A percentile compares a stretch with the other conserved stretches of the same genome.
These are phyloP conservation scores for Capsicum rhomboideum DNA, from an alignment of 257 asterid genomes.

Conservation along the genomic window DNA sequence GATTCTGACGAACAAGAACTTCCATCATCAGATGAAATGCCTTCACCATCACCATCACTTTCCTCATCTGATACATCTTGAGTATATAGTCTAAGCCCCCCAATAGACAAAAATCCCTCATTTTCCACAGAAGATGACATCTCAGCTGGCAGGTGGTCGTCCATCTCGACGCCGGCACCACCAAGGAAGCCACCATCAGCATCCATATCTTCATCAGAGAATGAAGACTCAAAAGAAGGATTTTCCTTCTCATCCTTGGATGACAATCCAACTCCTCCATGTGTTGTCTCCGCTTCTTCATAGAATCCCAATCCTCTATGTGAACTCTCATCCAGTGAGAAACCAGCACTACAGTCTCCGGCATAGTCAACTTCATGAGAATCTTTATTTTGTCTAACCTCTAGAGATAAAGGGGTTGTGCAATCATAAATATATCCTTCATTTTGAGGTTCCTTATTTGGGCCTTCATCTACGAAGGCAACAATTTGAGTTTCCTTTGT, in stretches of 20 bases:
- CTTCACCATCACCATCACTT: slow-evolving; percentile 27
- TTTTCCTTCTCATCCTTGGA: slow-evolving; percentile 40
- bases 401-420: slow-evolving; percentile 25
- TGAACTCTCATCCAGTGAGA: slow-evolving; percentile 52
- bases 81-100: slow-evolving; percentile 74
- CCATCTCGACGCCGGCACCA: slow-evolving; percentile 21
- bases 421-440: slow-evolving; percentile 43
- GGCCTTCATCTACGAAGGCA: slow-evolving; percentile 53
- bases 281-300: slow-evolving; percentile 37
- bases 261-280: slow-evolving; percentile 31
- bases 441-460: slow-evolving; percentile 23
- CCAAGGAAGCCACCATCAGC: slow-evolving; percentile 12
- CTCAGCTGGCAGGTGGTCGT: slow-evolving; percentile 24
- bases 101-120: slow-evolving; percentile 67
- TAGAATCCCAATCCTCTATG: slow-evolving; percentile 70
- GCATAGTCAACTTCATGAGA: slow-evolving; percentile 29
- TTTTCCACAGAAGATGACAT: slow-evolving; percentile 30
- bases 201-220: slow-evolving; percentile 35
- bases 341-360: slow-evolving; percentile 53
- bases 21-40: slow-evolving; percentile 40
- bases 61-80: slow-evolving; percentile 57
- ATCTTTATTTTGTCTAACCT: slow-evolving; percentile 36
- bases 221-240: slow-evolving; percentile 26
- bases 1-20: slow-evolving; percentile 42
- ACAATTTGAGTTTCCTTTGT: slow-evolving; percentile 45